phyloP scores from a whole-genome alignment of 495 filamentous ascomycete genomes.

The Aspergillus coremiiformis region DNA sequence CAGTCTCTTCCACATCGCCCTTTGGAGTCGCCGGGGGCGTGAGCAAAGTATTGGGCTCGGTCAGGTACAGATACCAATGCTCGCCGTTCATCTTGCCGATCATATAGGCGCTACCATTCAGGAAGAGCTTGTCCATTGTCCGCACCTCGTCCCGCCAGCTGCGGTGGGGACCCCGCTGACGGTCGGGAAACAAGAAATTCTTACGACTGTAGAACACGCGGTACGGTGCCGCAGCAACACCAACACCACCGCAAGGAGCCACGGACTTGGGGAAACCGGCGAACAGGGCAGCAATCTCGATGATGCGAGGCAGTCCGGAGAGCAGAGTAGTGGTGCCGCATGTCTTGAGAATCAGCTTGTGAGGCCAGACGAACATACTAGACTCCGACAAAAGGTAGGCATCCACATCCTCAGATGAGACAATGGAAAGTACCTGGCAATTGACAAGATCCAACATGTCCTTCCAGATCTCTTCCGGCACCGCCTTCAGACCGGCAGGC shows the following conservation, averaged over 20 bases:
- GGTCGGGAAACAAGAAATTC: conserved; percentile 95
- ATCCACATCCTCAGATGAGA: conserved; percentile 92
- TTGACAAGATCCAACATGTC: conserved; percentile 96
- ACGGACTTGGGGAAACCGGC: conserved; percentile 74
- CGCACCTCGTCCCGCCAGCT: conserved; percentile 97
- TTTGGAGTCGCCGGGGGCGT: conserved; percentile 80
- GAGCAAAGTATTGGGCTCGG: conserved; percentile 69
- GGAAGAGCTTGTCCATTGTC: conserved; percentile 81
- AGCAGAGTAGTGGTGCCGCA: conserved; percentile 96
- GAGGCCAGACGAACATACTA: conserved; percentile 98
- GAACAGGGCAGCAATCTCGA: conserved; percentile 80
- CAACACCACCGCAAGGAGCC: conserved; percentile 47
- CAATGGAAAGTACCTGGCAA: conserved; percentile 93
- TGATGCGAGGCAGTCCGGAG: conserved; percentile 75
- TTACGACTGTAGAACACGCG: conserved; percentile 98
- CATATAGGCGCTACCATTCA: conserved; percentile 96
- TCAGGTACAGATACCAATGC: conserved; percentile 98
- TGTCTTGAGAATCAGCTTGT: conserved; percentile 98
- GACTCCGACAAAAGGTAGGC: conserved; percentile 98
- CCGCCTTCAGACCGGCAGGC: conserved; percentile 77
- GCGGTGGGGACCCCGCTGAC: conserved; percentile 87
- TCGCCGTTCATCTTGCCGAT: conserved; percentile 99
- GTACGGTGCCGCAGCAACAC: conserved; percentile 75
- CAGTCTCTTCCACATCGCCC: conserved; percentile 49
- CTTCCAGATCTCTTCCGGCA: conserved; percentile 81